Percentiles rank a stretch among this genome's conserved stretches.
These are phyloP conservation scores for Pisolithus orientalis DNA, from an alignment of 768 basidiomycete species.

Conservation along the genomic window DNA sequence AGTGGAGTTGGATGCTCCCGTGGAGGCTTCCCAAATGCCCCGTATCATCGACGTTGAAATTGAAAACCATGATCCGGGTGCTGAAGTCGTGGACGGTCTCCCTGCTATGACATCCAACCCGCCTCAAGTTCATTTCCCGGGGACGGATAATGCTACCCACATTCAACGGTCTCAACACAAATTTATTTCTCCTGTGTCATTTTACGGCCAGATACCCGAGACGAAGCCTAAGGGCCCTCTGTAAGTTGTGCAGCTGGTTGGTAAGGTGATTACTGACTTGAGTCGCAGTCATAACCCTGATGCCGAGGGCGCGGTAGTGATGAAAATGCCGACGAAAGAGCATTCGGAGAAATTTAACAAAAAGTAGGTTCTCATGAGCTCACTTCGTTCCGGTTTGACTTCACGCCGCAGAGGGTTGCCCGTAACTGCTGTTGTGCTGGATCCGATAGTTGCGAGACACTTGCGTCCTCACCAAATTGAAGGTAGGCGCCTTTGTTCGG, in stretches of 20 bases:
- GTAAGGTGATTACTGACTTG: not conserved
- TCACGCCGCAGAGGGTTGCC: slow-evolving; percentile 45
- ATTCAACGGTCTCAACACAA: slow-evolving; percentile 11
- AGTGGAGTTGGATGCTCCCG: slow-evolving; percentile 51
- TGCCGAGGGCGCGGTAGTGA: slow-evolving; percentile 72
- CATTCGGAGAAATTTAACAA: slow-evolving; percentile 65
- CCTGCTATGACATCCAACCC: not conserved
- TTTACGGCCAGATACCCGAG: slow-evolving; percentile 44
- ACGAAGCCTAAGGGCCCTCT: slow-evolving; percentile 31
- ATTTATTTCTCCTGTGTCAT: slow-evolving; percentile 53
- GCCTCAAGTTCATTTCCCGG: slow-evolving; percentile 4
- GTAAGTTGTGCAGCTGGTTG: slow-evolving; percentile 32
- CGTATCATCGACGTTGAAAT: slow-evolving; percentile 29
- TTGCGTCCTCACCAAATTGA: slow-evolving; percentile 89
- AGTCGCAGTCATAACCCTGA: slow-evolving; percentile 66
- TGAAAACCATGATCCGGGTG: slow-evolving; percentile 19
- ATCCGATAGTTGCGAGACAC: slow-evolving; percentile 70
- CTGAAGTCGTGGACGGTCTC: slow-evolving; percentile 4
- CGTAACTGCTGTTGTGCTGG: slow-evolving; percentile 79
- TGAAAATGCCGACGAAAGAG: slow-evolving; percentile 69
- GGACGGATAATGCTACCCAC: slow-evolving; percentile 17
- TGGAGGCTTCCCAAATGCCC: slow-evolving; percentile 49
- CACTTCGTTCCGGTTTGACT: slow-evolving; percentile 1
- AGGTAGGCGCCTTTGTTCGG: slow-evolving; percentile 38
- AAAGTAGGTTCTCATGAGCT: slow-evolving; percentile 41